Base-by-base conservation (phyloP, 768 basidiomycete species). In the Suillus plorans region DNA sequence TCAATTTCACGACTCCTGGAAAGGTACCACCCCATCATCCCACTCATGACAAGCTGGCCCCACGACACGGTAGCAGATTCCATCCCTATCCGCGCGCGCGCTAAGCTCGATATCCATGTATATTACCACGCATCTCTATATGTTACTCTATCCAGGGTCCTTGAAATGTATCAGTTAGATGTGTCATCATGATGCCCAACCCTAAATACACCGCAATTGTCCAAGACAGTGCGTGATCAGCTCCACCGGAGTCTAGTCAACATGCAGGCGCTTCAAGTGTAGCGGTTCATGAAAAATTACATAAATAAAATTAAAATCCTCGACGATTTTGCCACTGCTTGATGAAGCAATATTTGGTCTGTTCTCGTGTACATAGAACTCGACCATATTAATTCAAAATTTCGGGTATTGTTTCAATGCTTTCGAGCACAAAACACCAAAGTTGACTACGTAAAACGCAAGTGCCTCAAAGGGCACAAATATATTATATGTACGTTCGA, bases 1-100 rank as follows among this genome's bases (percentile, higher is more conserved):
- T 94, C 62, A 81, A 84, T 22, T 94, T 93, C 67, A 80, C 84
- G 2, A 70, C 80, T 6, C 69, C 77, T 7, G 73, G 72, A 55
- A 68, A 31, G 7, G 61, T 65, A 52, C 67, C 61, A 0, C 52
- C 68, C 34, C 60, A 63, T n/a, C 68, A 63, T 37, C 66, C 39
- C 18, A 44, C 39, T 39, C 66, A 69, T 55, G 72, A 71, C 41
- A 71, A 66, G 61, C 65, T 67, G 39, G 66, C 61, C 20, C 67
- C 66, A 14, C 66, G 63, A 61, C 69, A 63, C 62, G 71, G 63
- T 58, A 66, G 70, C 57, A 70, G 74, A 66, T 76, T 76, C 58
- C 69, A 73, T 41, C 74, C 75, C 28, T 76, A 76, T 37, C 16
- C 61, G 39, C 76, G 68, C 52, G 67, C 68, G 4, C 67, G 72